A percentile compares a stretch with the other conserved stretches of the same genome.
Conservation (phyloP, 208 protist genomes). For the Acanthamoeba rhysodes region DNA sequence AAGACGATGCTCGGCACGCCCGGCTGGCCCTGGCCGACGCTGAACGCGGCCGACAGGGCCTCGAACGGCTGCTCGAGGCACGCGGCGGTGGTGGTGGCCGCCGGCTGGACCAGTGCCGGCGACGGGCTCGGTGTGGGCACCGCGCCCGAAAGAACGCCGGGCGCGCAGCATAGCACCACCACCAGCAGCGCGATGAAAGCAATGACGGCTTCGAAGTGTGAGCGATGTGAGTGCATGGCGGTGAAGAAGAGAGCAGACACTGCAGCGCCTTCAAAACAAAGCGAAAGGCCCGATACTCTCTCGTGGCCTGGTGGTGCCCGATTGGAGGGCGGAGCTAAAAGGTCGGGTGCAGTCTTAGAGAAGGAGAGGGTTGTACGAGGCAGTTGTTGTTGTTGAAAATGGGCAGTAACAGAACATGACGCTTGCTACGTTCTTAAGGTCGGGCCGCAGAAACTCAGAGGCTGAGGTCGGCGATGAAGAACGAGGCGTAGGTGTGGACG, state of each 20-base stretch:
- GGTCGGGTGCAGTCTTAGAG: too few species aligned
- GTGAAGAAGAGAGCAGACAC: neutral
- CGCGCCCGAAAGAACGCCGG: neutral
- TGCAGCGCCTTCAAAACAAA: too few species aligned
- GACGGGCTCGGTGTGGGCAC: neutral
- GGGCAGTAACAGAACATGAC: too few species aligned
- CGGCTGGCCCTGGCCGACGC: neutral
- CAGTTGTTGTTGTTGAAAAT: too few species aligned
- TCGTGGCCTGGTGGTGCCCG: too few species aligned
- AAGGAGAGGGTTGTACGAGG: too few species aligned
- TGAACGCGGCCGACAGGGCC: neutral
- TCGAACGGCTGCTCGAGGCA: neutral
- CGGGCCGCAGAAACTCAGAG: conserved; percentile 18
- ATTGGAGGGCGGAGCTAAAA: too few species aligned
- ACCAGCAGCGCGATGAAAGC: neutral
- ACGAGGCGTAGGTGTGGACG: conserved; percentile 77
- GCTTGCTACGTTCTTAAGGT: too few species aligned
- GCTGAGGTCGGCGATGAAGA: conserved; percentile 74
- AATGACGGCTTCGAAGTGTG: neutral
- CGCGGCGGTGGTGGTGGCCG: neutral
- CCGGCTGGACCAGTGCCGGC: neutral
- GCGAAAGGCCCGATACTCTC: neutral
- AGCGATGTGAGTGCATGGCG: neutral
- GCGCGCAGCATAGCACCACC: neutral
- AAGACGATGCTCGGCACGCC: conserved; percentile 4